Evolutionary conservation across 2,329 filamentous ascomycete species (phyloP).

Genomic region (Claviceps citrina): DNA sequence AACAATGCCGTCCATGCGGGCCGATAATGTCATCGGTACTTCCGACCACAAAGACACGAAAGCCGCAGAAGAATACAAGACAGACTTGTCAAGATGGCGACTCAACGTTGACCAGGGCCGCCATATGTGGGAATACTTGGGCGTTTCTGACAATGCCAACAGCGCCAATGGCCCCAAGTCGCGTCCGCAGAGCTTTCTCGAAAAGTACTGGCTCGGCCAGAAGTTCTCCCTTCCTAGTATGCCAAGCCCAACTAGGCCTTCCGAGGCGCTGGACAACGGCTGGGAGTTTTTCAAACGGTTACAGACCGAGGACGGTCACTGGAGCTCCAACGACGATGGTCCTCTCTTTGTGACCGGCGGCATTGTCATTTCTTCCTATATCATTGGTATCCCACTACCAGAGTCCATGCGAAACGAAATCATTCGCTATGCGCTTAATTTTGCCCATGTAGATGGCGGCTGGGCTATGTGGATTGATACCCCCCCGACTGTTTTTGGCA

Average conservation of each 20-base stretch:
- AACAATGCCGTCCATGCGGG: neutral
- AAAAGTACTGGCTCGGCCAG: too few species aligned
- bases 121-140: too few species aligned
- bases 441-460: neutral
- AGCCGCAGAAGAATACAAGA: too few species aligned
- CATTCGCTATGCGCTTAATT: neutral
- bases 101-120: too few species aligned
- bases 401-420: neutral
- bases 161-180: too few species aligned
- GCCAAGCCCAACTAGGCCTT: too few species aligned
- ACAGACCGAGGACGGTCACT: neutral
- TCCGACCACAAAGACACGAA: too few species aligned
- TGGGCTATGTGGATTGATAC: neutral
- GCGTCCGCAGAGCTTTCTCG: too few species aligned
- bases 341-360: neutral
- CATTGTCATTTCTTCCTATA: neutral
- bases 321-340: neutral
- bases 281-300: neutral
- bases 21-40: neutral
- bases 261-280: neutral
- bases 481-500: neutral
- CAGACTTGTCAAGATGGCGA: too few species aligned
- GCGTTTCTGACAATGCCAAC: too few species aligned
- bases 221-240: too few species aligned
- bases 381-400: neutral